Evolutionary conservation across 2,329 filamentous ascomycete genomes (phyloP).

Genomic region (Trichoderma guizhouense): DNA sequence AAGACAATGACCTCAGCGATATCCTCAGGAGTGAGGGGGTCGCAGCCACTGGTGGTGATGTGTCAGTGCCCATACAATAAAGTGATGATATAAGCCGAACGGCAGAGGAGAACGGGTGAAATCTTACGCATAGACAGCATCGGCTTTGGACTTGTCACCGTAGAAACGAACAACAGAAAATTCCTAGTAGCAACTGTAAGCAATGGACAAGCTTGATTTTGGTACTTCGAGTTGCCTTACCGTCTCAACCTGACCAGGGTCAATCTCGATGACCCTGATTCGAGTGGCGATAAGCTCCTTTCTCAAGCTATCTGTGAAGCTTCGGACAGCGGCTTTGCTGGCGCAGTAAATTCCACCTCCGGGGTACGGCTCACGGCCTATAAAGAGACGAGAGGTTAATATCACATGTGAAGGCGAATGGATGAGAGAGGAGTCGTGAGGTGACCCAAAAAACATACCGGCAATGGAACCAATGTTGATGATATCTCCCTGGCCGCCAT

Average conservation of each 20-base stretch:
- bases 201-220: background rate
- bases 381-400: background rate
- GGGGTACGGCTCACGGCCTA: constrained; percentile 74
- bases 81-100: background rate
- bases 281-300: constrained; percentile 78
- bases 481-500: constrained; percentile 83
- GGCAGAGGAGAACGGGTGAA: constrained; percentile 1
- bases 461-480: constrained; percentile 93
- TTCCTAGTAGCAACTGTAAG: constrained; percentile 48
- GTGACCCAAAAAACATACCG: constrained; percentile 37
- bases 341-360: constrained; percentile 92
- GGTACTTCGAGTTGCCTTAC: constrained; percentile 39
- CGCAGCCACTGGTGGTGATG: constrained; percentile 55
- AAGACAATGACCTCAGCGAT: constrained; percentile 91
- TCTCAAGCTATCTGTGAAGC: constrained; percentile 77
- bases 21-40: constrained; percentile 84
- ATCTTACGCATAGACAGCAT: constrained; percentile 79
- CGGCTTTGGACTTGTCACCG: constrained; percentile 84
- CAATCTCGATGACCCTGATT: constrained; percentile 82
- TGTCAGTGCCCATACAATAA: background rate
- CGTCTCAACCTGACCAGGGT: constrained; percentile 91
- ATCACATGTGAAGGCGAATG: background rate
- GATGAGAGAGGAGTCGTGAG: background rate
- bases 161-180: constrained; percentile 87
- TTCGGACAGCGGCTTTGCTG: constrained; percentile 82